Evolutionary conservation across 2,329 filamentous ascomycete genomes (phyloP).

Genomic region (Calonectria montana): DNA sequence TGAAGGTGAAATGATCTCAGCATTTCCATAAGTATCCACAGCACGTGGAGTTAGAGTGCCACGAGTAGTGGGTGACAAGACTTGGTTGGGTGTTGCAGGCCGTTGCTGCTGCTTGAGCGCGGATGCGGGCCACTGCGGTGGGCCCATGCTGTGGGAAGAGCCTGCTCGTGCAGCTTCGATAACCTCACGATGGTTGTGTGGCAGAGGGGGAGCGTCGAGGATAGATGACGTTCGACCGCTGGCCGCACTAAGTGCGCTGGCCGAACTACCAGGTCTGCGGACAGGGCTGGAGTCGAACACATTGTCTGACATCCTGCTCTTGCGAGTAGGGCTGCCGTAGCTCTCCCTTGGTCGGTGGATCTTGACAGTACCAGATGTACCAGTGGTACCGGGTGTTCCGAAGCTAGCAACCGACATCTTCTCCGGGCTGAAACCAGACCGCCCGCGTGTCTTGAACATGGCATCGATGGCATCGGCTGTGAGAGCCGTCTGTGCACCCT

Average conservation of each 20-base stretch:
- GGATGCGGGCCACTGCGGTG: slow-evolving; percentile 85
- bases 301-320: slow-evolving; percentile 53
- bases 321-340: slow-evolving; percentile 55
- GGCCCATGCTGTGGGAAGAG: slow-evolving; percentile 78
- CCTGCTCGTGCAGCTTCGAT: slow-evolving; percentile 81
- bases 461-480: slow-evolving; percentile 86
- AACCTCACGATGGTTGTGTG: slow-evolving; percentile 82
- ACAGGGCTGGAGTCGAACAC: slow-evolving; percentile 49
- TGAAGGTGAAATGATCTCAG: slow-evolving; percentile 61
- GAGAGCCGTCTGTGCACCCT: slow-evolving; percentile 83
- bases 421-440: slow-evolving; percentile 41
- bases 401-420: slow-evolving; percentile 51
- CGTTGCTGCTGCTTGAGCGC: slow-evolving; percentile 63
- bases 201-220: slow-evolving; percentile 75
- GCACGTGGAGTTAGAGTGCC: slow-evolving; percentile 70
- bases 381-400: slow-evolving; percentile 49
- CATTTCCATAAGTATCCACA: slow-evolving; percentile 57
- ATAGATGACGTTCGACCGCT: slow-evolving; percentile 66
- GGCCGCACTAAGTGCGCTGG: slow-evolving; percentile 78
- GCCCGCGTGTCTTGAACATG: slow-evolving; percentile 66
- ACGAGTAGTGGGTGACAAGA: slow-evolving; percentile 59
- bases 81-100: slow-evolving; percentile 71
- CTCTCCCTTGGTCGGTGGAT: slow-evolving; percentile 63
- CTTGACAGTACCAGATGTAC: slow-evolving; percentile 55
- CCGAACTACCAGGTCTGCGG: slow-evolving; percentile 77